Evolutionary conservation across 2,329 filamentous ascomycete species (phyloP), one percentile per base, ranked within the genome.

Genomic region (Colletotrichum lentis): DNA sequence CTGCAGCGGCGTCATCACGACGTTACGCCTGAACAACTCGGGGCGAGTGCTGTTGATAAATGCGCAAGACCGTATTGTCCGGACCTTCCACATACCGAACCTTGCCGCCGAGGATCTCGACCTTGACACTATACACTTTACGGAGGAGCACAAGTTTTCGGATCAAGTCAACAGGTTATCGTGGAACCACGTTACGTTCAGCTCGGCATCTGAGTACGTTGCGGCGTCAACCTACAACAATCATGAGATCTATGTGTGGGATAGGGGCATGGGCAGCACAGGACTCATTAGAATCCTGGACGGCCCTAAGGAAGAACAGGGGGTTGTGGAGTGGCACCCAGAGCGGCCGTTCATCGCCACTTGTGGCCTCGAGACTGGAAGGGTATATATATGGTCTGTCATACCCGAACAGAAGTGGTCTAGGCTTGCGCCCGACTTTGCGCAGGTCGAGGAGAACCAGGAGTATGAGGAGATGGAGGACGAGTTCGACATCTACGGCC

Each of bases 171-270:
- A 99, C 76, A 89, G 92, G 52, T 82, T 98, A 14, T 94, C 92
- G 7, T 99, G 96, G 96, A 99, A 98, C 75, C 94, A 97, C 75
- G 94, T 97, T 67, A 94, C 94, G 0, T 98, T 99, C 77, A 97
- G 93, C 75, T 91, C 93, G 1, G 96, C 92, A 0, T 94, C 94
- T 60, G 96, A 99, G 79, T 98, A 98, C 76, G 94, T 99, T 47
- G 94, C 94, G 27, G 96, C 96, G 0, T 97, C 94, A 31, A 98
- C 96, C 2, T 97, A 94, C 78, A 98, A 98, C 84, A 99, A 99
- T 75, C 94, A 97, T 74, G 95, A 99, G 79, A 92, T 99, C 71
- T 98, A 98, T 79, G 94, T 98, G 35, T 98, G 95, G 96, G 96
- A 99, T 80, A 89, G 96, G 62, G 91, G 91, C 64, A 93, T 96